Percentiles rank a stretch among this genome's conserved stretches.
Conservation (phyloP, 2,329 filamentous ascomycete genomes). For the Gaeumannomyces sp. region DNA sequence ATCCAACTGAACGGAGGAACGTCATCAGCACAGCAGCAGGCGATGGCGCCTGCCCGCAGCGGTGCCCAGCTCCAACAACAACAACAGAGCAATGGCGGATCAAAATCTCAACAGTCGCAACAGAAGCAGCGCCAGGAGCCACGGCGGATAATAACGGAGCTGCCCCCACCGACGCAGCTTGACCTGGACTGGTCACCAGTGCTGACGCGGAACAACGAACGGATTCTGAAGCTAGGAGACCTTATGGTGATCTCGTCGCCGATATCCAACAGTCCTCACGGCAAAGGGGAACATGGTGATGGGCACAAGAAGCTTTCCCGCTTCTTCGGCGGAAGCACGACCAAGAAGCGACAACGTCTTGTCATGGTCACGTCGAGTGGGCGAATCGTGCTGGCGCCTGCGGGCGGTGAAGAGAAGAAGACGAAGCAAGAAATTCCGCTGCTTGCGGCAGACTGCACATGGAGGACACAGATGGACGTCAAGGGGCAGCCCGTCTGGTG, state of each 20-base stretch:
- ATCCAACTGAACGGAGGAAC: conserved; percentile 64
- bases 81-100: neutral
- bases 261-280: conserved; percentile 65
- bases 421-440: conserved; percentile 89
- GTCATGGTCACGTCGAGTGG: conserved; percentile 94
- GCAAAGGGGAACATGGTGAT: conserved; percentile 59
- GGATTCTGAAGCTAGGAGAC: conserved; percentile 91
- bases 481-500: conserved; percentile 86
- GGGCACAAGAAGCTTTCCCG: conserved; percentile 83
- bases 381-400: conserved; percentile 81
- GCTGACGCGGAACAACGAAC: conserved; percentile 81
- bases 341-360: conserved; percentile 86
- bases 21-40: conserved; percentile 18
- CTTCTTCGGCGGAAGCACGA: conserved; percentile 86
- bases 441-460: conserved; percentile 65
- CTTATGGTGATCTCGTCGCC: conserved; percentile 77
- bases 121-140: conserved; percentile 3
- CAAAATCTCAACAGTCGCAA: neutral
- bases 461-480: conserved; percentile 74
- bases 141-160: conserved; percentile 79
- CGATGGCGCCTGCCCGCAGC: conserved; percentile 20
- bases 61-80: conserved; percentile 26
- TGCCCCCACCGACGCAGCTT: conserved; percentile 91
- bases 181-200: conserved; percentile 99
- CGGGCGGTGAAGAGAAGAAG: conserved; percentile 93